Percentiles rank a stretch among this genome's conserved stretches.
Conservation (phyloP, 371 early-diverging fungal genomes). For the Mucor saturninus region DNA sequence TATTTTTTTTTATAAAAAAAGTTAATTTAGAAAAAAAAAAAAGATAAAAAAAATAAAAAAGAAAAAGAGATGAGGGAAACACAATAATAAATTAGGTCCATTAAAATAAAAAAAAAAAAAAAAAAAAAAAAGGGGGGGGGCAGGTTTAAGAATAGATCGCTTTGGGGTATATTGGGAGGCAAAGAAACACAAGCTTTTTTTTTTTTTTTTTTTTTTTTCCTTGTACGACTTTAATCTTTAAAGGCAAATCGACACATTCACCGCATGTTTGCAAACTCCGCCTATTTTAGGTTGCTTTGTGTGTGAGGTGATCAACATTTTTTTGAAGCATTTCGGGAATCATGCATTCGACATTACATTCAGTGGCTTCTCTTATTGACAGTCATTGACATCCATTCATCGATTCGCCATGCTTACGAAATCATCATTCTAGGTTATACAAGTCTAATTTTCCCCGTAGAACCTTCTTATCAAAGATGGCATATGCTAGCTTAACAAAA, state of each 20-base stretch:
- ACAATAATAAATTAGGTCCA: constrained; percentile 6
- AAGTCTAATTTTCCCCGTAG: no score
- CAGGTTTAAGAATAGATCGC: neutral
- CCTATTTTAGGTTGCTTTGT: no score
- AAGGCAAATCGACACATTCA: neutral
- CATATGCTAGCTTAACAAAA: no score
- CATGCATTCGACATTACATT: no score
- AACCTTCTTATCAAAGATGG: no score
- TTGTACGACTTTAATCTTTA: neutral
- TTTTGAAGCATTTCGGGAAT: no score
- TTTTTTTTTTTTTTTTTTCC: neutral
- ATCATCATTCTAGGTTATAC: no score
- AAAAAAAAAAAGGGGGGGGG: neutral
- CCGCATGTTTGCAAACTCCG: no score
- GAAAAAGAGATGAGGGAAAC: neutral
- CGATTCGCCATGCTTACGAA: no score
- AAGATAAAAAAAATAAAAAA: neutral
- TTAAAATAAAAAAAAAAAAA: neutral
- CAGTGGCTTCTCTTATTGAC: no score
- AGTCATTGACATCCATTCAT: no score
- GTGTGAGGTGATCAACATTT: no score
- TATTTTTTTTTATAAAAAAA: neutral
- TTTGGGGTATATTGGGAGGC: neutral
- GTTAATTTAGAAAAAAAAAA: constrained; percentile 8
- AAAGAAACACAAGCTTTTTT: constrained; percentile 7